A percentile compares a stretch with the other conserved stretches of the same genome.
These are phyloP conservation scores for Kalmusia sp. DNA, from an alignment of 2,329 filamentous ascomycete genomes.

Conservation along the genomic window DNA sequence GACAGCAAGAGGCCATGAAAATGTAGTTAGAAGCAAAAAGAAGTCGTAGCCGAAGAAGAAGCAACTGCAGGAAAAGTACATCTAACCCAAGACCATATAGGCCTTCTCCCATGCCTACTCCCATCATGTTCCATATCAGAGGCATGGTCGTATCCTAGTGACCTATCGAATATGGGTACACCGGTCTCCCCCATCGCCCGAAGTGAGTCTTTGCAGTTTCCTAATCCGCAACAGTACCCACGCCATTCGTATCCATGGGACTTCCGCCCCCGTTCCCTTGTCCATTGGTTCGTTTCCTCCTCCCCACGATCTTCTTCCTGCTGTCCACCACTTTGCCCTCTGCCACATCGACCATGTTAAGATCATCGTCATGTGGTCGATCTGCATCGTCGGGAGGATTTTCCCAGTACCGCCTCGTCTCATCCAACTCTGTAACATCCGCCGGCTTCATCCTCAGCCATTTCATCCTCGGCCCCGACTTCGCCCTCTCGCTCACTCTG, in stretches of 20 bases:
- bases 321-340: constrained; percentile 41
- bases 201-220: background rate
- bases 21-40: background rate
- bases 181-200: background rate
- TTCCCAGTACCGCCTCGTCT: constrained; percentile 60
- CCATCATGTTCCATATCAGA: background rate
- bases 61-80: background rate
- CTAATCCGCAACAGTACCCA: constrained; percentile 37
- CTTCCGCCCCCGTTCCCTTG: constrained; percentile 37
- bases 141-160: background rate
- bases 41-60: background rate
- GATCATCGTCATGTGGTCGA: constrained; percentile 45
- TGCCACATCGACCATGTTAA: constrained; percentile 47
- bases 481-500: constrained; percentile 86
- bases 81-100: background rate
- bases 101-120: background rate
- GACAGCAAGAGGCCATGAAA: background rate
- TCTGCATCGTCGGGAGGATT: constrained; percentile 52
- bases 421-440: constrained; percentile 83
- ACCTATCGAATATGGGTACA: background rate
- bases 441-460: constrained; percentile 88
- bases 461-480: constrained; percentile 92
- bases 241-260: constrained; percentile 51
- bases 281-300: constrained; percentile 44
- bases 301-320: constrained; percentile 47